A percentile compares a stretch with the other conserved stretches of the same genome.
Conservation (phyloP, 352 stramenopile genomes). For the Sclerospora graminicola region DNA sequence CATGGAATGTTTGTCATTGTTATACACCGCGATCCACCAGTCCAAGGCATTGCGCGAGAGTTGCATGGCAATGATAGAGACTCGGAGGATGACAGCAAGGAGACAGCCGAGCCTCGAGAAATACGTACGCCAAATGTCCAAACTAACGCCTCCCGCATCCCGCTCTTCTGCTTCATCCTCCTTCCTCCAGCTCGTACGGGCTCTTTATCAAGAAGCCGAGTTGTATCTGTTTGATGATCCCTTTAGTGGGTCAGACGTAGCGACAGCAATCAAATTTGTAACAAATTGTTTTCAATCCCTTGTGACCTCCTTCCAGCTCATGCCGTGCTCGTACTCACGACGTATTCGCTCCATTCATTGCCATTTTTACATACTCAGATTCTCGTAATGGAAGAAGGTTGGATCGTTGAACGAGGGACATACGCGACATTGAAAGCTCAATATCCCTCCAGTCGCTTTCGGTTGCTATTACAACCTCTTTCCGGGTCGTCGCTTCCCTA, state of each 20-base stretch:
- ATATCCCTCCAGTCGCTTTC: conserved; percentile 17
- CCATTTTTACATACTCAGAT: conserved; percentile 38
- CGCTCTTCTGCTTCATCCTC: conserved; percentile 46
- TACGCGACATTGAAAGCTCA: conserved; percentile 18
- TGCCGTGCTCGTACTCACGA: conserved; percentile 65
- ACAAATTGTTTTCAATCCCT: conserved; percentile 28
- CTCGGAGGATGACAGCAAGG: conserved; percentile 35
- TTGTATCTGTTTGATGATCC: conserved; percentile 85
- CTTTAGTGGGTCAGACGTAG: conserved; percentile 66
- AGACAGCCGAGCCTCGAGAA: conserved; percentile 34
- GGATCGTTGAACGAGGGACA: conserved; percentile 32
- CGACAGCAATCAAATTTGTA: conserved; percentile 43
- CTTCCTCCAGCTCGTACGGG: conserved; percentile 74
- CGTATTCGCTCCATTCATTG: conserved; percentile 61
- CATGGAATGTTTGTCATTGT: conserved; percentile 45
- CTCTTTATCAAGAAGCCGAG: conserved; percentile 50
- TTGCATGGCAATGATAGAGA: conserved; percentile 64
- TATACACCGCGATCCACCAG: conserved; percentile 81
- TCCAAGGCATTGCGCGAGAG: conserved; percentile 64
- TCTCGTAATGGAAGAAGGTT: conserved; percentile 48
- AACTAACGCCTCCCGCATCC: conserved; percentile 39
- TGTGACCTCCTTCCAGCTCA: conserved; percentile 36
- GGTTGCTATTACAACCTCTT: too few species aligned
- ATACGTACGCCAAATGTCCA: conserved; percentile 62
- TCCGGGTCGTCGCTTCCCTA: too few species aligned